phyloP scores from a whole-genome alignment of 1,139 yeast genomes.

The Pneumocystis sp. region DNA sequence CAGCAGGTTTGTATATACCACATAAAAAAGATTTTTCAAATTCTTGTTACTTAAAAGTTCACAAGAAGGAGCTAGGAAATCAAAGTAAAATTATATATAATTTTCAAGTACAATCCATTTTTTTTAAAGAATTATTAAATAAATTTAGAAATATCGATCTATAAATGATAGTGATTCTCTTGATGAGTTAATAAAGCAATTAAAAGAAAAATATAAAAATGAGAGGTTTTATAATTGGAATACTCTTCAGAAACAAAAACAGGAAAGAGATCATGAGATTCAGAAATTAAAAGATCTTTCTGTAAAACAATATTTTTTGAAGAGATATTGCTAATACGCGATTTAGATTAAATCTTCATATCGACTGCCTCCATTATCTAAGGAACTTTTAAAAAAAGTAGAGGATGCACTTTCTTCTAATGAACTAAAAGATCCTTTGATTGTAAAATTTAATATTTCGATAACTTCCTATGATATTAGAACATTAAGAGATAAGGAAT shows the following conservation, averaged over 20 bases:
- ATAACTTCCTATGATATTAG: conserved; percentile 50
- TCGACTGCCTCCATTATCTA: not conserved
- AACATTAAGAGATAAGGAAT: conserved; percentile 53
- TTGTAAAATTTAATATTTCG: conserved; percentile 39
- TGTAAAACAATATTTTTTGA: not conserved
- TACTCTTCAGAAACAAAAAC: not conserved
- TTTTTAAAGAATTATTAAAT: not conserved
- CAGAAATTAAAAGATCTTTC: not conserved
- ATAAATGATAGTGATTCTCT: not conserved
- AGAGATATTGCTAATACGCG: not conserved
- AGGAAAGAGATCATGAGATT: not conserved
- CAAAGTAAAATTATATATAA: not conserved
- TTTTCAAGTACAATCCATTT: not conserved
- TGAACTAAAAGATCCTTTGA: conserved; percentile 17
- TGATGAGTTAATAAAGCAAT: not conserved
- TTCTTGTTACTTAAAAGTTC: not conserved
- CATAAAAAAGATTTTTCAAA: not conserved
- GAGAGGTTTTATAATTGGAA: not conserved
- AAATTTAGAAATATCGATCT: not conserved
- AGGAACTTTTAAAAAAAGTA: not conserved
- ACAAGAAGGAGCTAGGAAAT: not conserved
- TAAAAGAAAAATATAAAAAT: not conserved
- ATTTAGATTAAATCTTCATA: not conserved
- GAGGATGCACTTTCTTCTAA: not conserved
- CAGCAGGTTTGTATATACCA: not conserved